Evolutionary conservation across 805 yeast genomes (phyloP), one percentile per base, ranked within the genome.

Genomic region (Teunomyces barrocoloradensis): DNA sequence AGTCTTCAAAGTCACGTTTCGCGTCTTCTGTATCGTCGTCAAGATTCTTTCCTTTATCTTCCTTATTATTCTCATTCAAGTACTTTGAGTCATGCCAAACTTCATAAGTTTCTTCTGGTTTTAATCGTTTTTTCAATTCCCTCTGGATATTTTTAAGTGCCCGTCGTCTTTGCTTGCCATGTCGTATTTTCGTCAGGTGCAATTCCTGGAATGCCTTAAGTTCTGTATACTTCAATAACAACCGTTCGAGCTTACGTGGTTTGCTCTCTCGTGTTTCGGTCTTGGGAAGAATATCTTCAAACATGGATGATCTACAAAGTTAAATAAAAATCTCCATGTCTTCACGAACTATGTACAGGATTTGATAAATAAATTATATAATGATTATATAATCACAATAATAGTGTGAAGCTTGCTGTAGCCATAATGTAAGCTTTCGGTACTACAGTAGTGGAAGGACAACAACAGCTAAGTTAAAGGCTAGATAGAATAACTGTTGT

Each of bases 91-190:
- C 49, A 43, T 68, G 63, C 73, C 73, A 69, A 17, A 60, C 41
- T 45, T 69, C 73, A 44, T 49, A 69, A 0, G 70, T 58, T 28
- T 67, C 73, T 47, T 66, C 69, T 3, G 71, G 72, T 36, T 55
- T 34, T 13, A 35, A 21, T 18, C 59, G 51, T 32, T 58, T 59
- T 41, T 55, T 58, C 36, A 66, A 56, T 41, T 64, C 65, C 38
- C 53, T 49, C 28, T 59, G 64, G 21, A 66, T 63, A 21, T 48
- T 37, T 43, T 55, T 57, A 17, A 59, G 53, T n/a, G 61, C 53
- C 23, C 44, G 46, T 10, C 45, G 49, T 37, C 51, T 53, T 4
- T 50, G 44, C 11, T 39, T 23, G 9, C 43, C 43, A 11, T 27
- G 21, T 20, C 43, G 32, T 15, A 40, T 17, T 23, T 40, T 35